A percentile compares a stretch with the other conserved stretches of the same genome.
Evolutionary conservation across 2,329 filamentous ascomycete genomes (phyloP).

Genomic region (Exserohilum rostratum): DNA sequence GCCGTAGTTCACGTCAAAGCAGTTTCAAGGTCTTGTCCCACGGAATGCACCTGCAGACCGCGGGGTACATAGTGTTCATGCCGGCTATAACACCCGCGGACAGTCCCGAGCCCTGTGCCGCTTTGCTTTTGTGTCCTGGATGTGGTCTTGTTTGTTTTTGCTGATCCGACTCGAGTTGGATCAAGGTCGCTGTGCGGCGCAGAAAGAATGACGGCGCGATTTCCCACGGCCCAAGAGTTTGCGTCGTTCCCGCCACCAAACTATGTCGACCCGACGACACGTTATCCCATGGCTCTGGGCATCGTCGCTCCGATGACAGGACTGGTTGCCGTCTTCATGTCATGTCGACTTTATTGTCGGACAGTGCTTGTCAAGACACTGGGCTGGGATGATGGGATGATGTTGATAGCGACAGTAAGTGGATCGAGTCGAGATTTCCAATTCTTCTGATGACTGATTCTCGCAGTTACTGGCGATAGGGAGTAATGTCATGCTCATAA

Average conservation of each 20-base stretch:
- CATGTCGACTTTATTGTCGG: constrained; percentile 34
- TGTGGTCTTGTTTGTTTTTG: not conserved
- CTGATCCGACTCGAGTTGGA: not conserved
- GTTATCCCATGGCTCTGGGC: constrained; percentile 29
- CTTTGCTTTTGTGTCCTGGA: constrained; percentile 3
- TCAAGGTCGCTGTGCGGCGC: not conserved
- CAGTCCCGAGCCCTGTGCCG: constrained; percentile 6
- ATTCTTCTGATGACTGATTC: not conserved
- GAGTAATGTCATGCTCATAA: constrained; percentile 34
- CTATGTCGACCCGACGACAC: constrained; percentile 36
- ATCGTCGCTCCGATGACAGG: constrained; percentile 31
- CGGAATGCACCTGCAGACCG: not conserved
- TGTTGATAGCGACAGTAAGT: constrained; percentile 35
- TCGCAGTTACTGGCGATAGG: constrained; percentile 25
- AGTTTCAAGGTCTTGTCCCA: constrained; percentile 7
- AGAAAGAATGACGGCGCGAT: constrained; percentile 30
- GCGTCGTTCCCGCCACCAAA: constrained; percentile 37
- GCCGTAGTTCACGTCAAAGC: constrained; percentile 6
- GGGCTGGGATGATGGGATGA: constrained; percentile 39
- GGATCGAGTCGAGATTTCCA: no score
- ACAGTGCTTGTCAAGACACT: constrained; percentile 31
- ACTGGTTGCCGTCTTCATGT: constrained; percentile 23
- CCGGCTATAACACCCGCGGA: constrained; percentile 13
- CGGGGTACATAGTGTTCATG: constrained; percentile 6
- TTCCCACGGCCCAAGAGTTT: constrained; percentile 33